phyloP scores from a whole-genome alignment of 2,329 filamentous ascomycete genomes.

The Scolecobasidium constrictum region DNA sequence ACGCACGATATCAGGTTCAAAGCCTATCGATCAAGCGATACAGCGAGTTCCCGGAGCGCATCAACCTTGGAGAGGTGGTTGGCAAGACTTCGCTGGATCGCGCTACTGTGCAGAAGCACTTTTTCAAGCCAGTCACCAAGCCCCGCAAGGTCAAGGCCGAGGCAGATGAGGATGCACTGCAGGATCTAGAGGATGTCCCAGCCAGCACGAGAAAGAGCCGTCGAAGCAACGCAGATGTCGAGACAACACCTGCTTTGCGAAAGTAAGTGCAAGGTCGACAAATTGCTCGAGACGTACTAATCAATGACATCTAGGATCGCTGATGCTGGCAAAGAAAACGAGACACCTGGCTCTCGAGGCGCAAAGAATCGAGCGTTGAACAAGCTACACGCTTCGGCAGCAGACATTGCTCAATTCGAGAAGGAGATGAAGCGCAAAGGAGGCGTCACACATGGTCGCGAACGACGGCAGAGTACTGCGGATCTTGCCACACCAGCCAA shows the following conservation, averaged over 20 bases:
- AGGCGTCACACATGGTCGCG: constrained; percentile 50
- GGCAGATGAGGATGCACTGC: constrained; percentile 13
- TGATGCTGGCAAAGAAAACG: constrained; percentile 61
- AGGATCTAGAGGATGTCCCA: constrained; percentile 14
- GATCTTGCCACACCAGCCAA: constrained; percentile 13
- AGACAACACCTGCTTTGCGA: neutral
- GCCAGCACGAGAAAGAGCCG: constrained; percentile 7
- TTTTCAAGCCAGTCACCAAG: constrained; percentile 33
- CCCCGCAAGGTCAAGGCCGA: constrained; percentile 13
- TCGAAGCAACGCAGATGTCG: neutral
- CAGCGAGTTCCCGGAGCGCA: constrained; percentile 75
- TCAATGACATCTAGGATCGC: neutral
- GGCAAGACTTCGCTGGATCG: constrained; percentile 79
- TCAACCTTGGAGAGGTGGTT: constrained; percentile 86
- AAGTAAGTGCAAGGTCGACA: too few species aligned
- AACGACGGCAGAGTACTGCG: constrained; percentile 33
- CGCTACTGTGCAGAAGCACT: constrained; percentile 58
- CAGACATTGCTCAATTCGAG: constrained; percentile 82
- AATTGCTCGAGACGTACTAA: too few species aligned
- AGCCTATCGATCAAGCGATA: constrained; percentile 65
- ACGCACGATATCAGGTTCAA: constrained; percentile 74
- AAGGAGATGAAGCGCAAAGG: constrained; percentile 81
- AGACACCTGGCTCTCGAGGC: constrained; percentile 52
- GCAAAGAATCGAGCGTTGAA: constrained; percentile 69
- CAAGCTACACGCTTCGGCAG: constrained; percentile 63